Percentiles rank a stretch among this genome's conserved stretches.
phyloP scores from a whole-genome alignment of 1,284 basidiomycete genomes.

The Ganoderma meredithae region DNA sequence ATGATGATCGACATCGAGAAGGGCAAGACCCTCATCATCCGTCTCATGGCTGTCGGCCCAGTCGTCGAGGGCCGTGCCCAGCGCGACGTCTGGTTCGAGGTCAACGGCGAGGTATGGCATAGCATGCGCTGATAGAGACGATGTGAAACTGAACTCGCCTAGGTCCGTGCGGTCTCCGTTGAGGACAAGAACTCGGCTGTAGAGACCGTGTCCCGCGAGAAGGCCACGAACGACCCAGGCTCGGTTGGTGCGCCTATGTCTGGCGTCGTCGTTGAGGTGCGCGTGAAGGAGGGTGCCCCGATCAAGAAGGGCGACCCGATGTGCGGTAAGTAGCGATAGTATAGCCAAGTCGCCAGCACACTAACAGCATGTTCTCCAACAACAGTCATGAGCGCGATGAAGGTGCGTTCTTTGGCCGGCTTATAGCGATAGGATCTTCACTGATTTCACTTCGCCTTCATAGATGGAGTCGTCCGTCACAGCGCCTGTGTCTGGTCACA shows the following conservation, averaged over 20 bases:
- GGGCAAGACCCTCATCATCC: conserved; percentile 97
- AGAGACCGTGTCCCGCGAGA: conserved; percentile 93
- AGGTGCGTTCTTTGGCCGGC: conserved; percentile 53
- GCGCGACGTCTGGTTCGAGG: conserved; percentile 98
- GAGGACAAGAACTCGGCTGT: conserved; percentile 97
- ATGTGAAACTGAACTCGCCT: background rate
- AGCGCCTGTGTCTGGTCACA: conserved; percentile 93
- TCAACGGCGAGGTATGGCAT: conserved; percentile 87
- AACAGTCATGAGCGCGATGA: conserved; percentile 89
- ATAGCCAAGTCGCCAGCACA: conserved; percentile 4
- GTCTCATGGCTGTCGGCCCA: conserved; percentile 94
- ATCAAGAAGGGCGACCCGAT: conserved; percentile 98
- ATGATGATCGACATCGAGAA: conserved; percentile 97
- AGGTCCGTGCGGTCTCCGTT: conserved; percentile 92
- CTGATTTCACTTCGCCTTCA: conserved; percentile 34
- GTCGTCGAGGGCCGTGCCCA: conserved; percentile 92
- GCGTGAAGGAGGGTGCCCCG: conserved; percentile 95
- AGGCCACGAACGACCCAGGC: conserved; percentile 92
- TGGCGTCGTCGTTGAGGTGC: conserved; percentile 97
- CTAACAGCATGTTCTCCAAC: conserved; percentile 22
- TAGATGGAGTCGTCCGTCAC: conserved; percentile 98
- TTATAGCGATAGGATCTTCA: conserved; percentile 13
- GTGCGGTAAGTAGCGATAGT: conserved; percentile 62
- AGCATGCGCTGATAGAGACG: background rate
- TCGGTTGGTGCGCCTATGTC: conserved; percentile 97